Conservation (phyloP, 768 basidiomycete genomes). For the Lyophyllum atratum region DNA sequence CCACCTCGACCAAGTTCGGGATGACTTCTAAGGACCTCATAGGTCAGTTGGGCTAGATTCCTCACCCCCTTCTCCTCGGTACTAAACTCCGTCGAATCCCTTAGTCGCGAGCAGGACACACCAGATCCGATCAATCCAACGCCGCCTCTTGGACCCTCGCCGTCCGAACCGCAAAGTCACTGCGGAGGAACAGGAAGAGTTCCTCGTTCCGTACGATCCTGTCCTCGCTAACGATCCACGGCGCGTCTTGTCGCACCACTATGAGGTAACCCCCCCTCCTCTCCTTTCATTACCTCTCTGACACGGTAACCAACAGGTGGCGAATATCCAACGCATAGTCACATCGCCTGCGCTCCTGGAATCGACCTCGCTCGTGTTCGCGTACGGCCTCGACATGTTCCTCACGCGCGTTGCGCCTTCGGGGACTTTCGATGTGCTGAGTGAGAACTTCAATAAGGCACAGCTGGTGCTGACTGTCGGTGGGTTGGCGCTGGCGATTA, state of each 20-base stretch:
- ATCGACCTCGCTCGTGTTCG: conserved; percentile 87
- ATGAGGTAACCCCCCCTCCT: conserved; percentile 33
- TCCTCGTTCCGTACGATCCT: conserved; percentile 83
- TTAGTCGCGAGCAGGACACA: conserved; percentile 77
- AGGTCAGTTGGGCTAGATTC: conserved; percentile 46
- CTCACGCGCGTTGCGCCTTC: conserved; percentile 83
- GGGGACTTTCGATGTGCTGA: conserved; percentile 89
- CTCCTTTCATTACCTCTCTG: not conserved
- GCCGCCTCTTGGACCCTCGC: conserved; percentile 79
- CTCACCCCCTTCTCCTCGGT: not conserved
- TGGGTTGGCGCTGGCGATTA: conserved; percentile 72
- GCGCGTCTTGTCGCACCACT: conserved; percentile 50
- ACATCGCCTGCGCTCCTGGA: conserved; percentile 87
- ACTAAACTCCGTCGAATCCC: not conserved
- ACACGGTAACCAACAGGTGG: conserved; percentile 48
- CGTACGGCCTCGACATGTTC: conserved; percentile 90
- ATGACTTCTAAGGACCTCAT: conserved; percentile 87
- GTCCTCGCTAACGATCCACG: conserved; percentile 71
- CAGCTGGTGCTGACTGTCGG: conserved; percentile 85
- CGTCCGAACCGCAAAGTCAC: conserved; percentile 78
- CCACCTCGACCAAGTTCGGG: conserved; percentile 86
- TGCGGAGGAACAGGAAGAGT: conserved; percentile 79
- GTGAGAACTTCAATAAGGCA: conserved; percentile 89
- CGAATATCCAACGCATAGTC: conserved; percentile 65
- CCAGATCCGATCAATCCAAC: conserved; percentile 75